Percentiles rank a stretch among this genome's conserved stretches.
Conservation (phyloP, 257 asterid species). For the Primulina huaijiensis region DNA sequence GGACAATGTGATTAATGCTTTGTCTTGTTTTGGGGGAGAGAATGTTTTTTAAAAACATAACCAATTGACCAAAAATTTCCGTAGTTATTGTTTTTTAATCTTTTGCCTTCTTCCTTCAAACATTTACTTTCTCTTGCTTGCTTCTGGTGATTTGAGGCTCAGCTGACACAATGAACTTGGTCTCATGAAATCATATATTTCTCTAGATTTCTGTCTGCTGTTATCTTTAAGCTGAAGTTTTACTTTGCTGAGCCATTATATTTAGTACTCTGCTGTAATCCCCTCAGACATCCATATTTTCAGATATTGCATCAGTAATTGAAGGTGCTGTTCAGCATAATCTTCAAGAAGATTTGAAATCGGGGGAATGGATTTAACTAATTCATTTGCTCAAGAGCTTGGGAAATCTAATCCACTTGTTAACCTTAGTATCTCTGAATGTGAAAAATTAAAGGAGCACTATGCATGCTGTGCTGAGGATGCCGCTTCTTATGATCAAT, state of each 20-base stretch:
- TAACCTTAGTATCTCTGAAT: slow-evolving; percentile 57
- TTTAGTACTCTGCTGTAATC: background rate
- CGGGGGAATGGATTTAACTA: slow-evolving; percentile 86
- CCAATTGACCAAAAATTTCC: background rate
- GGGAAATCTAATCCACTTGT: slow-evolving; percentile 63
- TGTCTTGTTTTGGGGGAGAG: background rate
- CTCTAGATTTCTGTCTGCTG: background rate
- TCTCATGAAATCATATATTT: background rate
- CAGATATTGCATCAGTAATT: slow-evolving; percentile 95
- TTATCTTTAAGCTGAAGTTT: background rate
- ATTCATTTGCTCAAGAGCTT: slow-evolving; percentile 60
- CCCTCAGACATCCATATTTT: slow-evolving; percentile 3
- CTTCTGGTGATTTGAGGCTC: background rate
- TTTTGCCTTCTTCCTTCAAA: too few species aligned
- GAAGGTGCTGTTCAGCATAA: slow-evolving; percentile 97
- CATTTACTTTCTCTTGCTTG: too few species aligned
- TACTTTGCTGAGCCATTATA: background rate
- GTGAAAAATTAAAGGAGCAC: slow-evolving; percentile 74
- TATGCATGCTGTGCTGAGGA: slow-evolving; percentile 86
- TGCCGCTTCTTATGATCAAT: slow-evolving; percentile 49
- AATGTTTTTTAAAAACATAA: too few species aligned
- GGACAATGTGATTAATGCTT: background rate
- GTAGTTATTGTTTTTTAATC: too few species aligned
- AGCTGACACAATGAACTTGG: background rate
- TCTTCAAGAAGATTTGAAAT: slow-evolving; percentile 91